phyloP scores from a whole-genome alignment of 2,329 filamentous ascomycete genomes.

The Nectriaceae sp. region DNA sequence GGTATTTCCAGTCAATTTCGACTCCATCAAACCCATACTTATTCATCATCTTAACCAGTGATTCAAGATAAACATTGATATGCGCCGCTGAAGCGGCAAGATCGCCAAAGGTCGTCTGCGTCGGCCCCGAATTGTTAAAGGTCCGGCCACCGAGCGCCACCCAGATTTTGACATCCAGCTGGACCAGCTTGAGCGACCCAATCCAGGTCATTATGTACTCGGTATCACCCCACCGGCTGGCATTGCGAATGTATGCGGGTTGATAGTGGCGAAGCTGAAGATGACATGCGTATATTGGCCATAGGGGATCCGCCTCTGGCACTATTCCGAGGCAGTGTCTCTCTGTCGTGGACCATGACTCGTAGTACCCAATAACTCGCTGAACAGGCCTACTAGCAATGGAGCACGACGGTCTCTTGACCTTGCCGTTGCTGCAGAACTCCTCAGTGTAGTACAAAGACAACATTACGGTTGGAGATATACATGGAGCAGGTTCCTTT shows the following conservation, averaged over 20 bases:
- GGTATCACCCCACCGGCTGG: background rate
- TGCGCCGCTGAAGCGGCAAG: slow-evolving; percentile 26
- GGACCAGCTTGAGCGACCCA: slow-evolving; percentile 15
- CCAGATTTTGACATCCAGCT: slow-evolving; percentile 35
- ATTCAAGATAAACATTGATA: slow-evolving; percentile 38
- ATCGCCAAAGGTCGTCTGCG: slow-evolving; percentile 26
- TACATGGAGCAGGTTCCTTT: background rate
- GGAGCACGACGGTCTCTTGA: background rate
- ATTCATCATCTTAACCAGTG: slow-evolving; percentile 27
- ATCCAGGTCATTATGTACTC: slow-evolving; percentile 1
- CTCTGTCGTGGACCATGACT: slow-evolving; percentile 21
- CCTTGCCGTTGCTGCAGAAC: background rate
- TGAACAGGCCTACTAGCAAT: slow-evolving; percentile 3
- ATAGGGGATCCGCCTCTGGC: slow-evolving; percentile 25
- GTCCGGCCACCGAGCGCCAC: slow-evolving; percentile 45
- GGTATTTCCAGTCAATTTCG: slow-evolving; percentile 33
- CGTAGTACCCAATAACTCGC: slow-evolving; percentile 32
- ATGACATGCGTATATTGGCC: slow-evolving; percentile 32
- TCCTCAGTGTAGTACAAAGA: background rate
- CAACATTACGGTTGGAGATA: background rate
- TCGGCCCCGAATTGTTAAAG: slow-evolving; percentile 36
- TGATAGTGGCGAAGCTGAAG: slow-evolving; percentile 35
- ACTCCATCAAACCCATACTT: slow-evolving; percentile 30
- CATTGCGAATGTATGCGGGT: slow-evolving; percentile 26
- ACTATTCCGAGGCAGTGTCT: slow-evolving; percentile 18